phyloP scores from a whole-genome alignment of 352 stramenopile genomes.

The Globisporangium rhizosaccharum region DNA sequence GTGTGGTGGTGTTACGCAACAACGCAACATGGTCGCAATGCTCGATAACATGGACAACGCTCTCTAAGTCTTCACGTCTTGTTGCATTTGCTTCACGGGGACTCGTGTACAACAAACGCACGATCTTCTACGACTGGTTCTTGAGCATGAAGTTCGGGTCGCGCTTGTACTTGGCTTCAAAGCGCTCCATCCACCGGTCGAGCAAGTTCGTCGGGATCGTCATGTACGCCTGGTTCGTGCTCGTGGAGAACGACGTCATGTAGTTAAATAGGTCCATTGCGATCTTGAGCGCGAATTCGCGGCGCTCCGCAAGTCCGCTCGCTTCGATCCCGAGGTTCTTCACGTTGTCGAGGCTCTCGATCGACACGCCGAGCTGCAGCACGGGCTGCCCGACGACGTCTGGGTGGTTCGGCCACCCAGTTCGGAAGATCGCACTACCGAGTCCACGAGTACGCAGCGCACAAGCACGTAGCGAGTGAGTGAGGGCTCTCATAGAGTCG shows the following conservation, averaged over 20 bases:
- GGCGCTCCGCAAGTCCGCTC: constrained; percentile 56
- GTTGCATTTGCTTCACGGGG: neutral
- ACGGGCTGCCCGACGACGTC: constrained; percentile 49
- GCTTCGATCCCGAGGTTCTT: constrained; percentile 72
- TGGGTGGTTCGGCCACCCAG: constrained; percentile 57
- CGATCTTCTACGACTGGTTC: constrained; percentile 14
- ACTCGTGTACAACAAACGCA: neutral
- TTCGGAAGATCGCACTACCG: constrained; percentile 55
- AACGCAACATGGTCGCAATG: no score
- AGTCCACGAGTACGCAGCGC: neutral
- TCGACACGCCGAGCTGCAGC: constrained; percentile 63
- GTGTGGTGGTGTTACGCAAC: no score
- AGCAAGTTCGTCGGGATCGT: constrained; percentile 89
- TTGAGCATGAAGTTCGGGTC: constrained; percentile 94
- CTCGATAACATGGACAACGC: no score
- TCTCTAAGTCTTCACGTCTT: no score
- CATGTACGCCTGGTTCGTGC: constrained; percentile 73
- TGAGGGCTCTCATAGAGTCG: no score
- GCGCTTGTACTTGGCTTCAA: constrained; percentile 82
- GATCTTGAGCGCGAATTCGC: constrained; percentile 89
- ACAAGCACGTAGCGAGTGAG: neutral
- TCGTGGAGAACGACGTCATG: constrained; percentile 86
- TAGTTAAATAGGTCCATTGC: constrained; percentile 91
- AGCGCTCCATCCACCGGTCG: constrained; percentile 89
- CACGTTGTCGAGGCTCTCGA: constrained; percentile 68